Base-by-base conservation (phyloP, 768 basidiomycete species). In the Pleurotus pulmonarius region DNA sequence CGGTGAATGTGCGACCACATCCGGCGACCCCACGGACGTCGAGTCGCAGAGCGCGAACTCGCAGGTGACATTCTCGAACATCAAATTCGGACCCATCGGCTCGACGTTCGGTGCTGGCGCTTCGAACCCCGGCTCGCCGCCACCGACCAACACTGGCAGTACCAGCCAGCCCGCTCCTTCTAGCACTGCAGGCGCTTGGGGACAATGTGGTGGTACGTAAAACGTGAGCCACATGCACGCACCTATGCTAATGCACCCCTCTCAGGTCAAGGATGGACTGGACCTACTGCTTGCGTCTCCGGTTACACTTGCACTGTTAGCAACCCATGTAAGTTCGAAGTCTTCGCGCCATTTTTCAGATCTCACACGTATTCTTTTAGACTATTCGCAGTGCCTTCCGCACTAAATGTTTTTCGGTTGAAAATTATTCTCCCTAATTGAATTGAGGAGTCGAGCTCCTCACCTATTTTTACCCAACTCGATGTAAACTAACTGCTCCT, bases 31-130 rank as follows among this genome's bases (percentile, higher is more conserved):
- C 54, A 61, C 64, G 24, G 65, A 68, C 49, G 71, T 76, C 65
- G 73, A 74, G 65, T 53, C 69, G 20, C 55, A 60, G 46, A 48
- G 57, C 59, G 58, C 65, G 40, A 64, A 56, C 58, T 66, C 69
- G 45, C 61, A 61, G 24, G 74, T 76, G 63, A 66, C 61, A 40
- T 76, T 67, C 67, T 74, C 73, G 41, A 75, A 75, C 71, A 76
- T 75, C 70, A 73, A 69, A 66, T 70, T 67, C 56, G 75, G 74
- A 15, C 56, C 61, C 59, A 70, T 75, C 63, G 67, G 67, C 57
- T 70, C 73, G 55, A 76, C 75, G 24, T 76, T 59, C 60, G 24
- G 46, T 47, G 24, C 18, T 6, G 46, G 51, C 9, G 34, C 37
- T 20, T 25, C 48, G 12, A 20, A 40, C 37, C 51, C 51, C 13